A percentile compares a stretch with the other conserved stretches of the same genome.
Evolutionary conservation across 1,284 basidiomycete genomes (phyloP).

Genomic region (Rhodotorula sp.): DNA sequence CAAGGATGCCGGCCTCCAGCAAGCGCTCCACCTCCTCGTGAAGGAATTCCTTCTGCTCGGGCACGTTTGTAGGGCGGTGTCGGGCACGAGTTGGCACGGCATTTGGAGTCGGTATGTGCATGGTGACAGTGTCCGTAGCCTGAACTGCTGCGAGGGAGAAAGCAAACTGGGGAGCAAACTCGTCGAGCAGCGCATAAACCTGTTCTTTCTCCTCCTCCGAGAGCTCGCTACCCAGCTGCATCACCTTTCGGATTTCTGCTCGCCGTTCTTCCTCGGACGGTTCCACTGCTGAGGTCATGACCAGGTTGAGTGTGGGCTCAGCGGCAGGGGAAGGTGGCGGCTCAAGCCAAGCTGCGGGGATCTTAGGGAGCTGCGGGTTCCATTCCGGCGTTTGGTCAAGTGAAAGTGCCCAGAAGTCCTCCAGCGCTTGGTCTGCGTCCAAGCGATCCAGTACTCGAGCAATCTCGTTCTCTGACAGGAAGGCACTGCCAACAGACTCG

Average conservation of each 20-base stretch:
- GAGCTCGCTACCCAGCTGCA: background rate
- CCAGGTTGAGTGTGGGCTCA: background rate
- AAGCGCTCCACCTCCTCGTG: background rate
- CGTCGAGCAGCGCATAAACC: background rate
- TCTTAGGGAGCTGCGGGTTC: background rate
- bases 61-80: background rate
- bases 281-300: background rate
- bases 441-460: no score
- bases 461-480: no score
- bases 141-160: background rate
- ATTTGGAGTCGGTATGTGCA: background rate
- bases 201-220: background rate
- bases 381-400: no score
- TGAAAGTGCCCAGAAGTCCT: no score
- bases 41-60: conserved; percentile 1
- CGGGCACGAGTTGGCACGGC: background rate
- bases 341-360: background rate
- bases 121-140: background rate
- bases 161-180: background rate
- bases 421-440: no score
- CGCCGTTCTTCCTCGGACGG: background rate
- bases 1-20: background rate
- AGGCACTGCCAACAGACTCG: no score
- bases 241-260: background rate
- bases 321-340: background rate